phyloP scores from a whole-genome alignment of 2,329 filamentous ascomycete species.

The Monosporascus sp. region DNA sequence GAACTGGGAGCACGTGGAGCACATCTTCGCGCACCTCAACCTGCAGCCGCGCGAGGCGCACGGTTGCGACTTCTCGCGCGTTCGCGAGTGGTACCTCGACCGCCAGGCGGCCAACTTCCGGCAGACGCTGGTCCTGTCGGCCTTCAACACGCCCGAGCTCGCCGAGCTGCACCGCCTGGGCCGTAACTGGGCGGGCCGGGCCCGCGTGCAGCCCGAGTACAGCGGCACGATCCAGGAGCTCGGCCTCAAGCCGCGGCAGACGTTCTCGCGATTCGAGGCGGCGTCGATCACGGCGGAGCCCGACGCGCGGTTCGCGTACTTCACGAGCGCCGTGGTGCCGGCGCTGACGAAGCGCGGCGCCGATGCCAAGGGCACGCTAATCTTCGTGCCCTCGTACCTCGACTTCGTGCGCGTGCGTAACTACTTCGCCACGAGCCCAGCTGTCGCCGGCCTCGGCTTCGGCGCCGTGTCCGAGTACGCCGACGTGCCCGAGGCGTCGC shows the following conservation, averaged over 20 bases:
- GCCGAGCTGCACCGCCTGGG: conserved; percentile 73
- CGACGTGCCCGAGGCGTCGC: conserved; percentile 68
- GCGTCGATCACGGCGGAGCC: conserved; percentile 68
- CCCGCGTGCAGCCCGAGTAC: conserved; percentile 67
- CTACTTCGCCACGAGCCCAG: conserved; percentile 70
- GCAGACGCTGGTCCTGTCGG: conserved; percentile 76
- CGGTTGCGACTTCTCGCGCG: conserved; percentile 88
- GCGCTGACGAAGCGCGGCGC: conserved; percentile 57
- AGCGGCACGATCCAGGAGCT: conserved; percentile 68
- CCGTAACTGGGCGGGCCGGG: conserved; percentile 74
- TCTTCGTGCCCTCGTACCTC: conserved; percentile 90
- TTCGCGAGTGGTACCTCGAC: conserved; percentile 90
- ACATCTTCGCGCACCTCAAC: conserved; percentile 88
- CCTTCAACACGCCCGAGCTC: conserved; percentile 84
- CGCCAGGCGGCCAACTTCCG: conserved; percentile 73
- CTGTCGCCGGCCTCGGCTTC: conserved; percentile 57
- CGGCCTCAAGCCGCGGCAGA: conserved; percentile 67
- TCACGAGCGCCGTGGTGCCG: conserved; percentile 75
- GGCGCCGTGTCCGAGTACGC: conserved; percentile 88
- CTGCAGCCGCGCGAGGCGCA: conserved; percentile 83
- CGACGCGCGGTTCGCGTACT: conserved; percentile 86
- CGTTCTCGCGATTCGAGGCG: conserved; percentile 81
- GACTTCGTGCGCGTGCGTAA: conserved; percentile 94
- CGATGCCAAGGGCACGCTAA: conserved; percentile 61
- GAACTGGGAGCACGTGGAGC: conserved; percentile 95